A percentile compares a stretch with the other conserved stretches of the same genome.
Conservation (phyloP, 805 yeast genomes). For the Lachancea fermentati region DNA sequence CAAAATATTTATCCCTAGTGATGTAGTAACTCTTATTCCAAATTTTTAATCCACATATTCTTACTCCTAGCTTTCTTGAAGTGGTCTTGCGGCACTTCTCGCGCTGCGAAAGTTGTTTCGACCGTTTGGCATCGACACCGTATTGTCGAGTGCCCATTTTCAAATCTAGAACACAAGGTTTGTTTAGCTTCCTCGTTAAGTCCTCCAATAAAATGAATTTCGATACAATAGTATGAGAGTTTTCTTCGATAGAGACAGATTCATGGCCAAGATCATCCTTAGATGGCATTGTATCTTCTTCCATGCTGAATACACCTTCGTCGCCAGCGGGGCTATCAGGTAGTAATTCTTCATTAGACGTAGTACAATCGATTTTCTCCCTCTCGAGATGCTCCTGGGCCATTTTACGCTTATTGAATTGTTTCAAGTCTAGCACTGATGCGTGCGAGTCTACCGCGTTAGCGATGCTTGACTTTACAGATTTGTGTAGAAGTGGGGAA, state of each 20-base stretch:
- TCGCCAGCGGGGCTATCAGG: constrained; percentile 2
- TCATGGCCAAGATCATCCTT: constrained; percentile 14
- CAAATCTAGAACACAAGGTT: constrained; percentile 88
- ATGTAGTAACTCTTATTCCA: constrained; percentile 57
- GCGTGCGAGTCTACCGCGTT: constrained; percentile 25
- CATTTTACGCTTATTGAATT: constrained; percentile 25
- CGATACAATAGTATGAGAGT: constrained; percentile 29
- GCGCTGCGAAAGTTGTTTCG: constrained; percentile 74
- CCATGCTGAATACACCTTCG: constrained; percentile 18
- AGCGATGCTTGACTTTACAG: constrained; percentile 22
- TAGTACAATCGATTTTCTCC: neutral
- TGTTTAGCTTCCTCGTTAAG: constrained; percentile 71
- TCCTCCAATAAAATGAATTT: constrained; percentile 87
- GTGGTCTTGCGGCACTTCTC: constrained; percentile 80
- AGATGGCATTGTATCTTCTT: constrained; percentile 11
- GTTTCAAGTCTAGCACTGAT: constrained; percentile 30
- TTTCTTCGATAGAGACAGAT: constrained; percentile 22
- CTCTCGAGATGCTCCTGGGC: constrained; percentile 19
- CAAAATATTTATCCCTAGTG: constrained; percentile 86
- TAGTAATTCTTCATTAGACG: constrained; percentile 2
- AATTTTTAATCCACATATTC: constrained; percentile 93
- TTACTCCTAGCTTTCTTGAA: constrained; percentile 73
- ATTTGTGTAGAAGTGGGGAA: constrained; percentile 20
- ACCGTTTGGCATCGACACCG: constrained; percentile 79
- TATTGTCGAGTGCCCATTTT: constrained; percentile 99